These are phyloP conservation scores for Candida labiduridarum DNA, from an alignment of 1,139 yeast genomes.

Conservation along the genomic window DNA sequence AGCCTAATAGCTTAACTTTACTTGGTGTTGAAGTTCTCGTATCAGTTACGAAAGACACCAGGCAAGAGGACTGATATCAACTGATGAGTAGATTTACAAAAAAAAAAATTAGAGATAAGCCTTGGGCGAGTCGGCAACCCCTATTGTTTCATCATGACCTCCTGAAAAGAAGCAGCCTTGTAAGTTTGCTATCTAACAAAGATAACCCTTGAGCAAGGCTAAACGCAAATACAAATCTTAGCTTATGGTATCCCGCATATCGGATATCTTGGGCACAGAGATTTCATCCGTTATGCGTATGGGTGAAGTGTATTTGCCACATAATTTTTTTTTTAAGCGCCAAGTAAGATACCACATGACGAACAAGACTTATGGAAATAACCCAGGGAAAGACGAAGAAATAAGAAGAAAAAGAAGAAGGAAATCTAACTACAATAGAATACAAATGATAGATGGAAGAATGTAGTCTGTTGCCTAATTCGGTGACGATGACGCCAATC, in stretches of 20 bases:
- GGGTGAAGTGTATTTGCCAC: too few relatives aligned
- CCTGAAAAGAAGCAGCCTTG: background rate
- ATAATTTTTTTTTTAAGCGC: too few relatives aligned
- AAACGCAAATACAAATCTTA: background rate
- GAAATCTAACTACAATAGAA: background rate
- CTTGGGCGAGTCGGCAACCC: background rate
- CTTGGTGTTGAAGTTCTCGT: too few relatives aligned
- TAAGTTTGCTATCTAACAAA: background rate
- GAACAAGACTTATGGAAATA: background rate
- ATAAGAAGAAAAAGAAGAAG: background rate
- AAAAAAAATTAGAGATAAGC: background rate
- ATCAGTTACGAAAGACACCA: too few relatives aligned
- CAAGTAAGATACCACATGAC: too few relatives aligned
- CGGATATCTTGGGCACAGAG: background rate
- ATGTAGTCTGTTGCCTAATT: background rate
- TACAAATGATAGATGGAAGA: background rate
- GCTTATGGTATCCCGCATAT: too few relatives aligned
- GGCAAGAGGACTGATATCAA: too few relatives aligned
- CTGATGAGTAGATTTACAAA: too few relatives aligned
- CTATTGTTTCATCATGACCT: background rate
- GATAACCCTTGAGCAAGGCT: background rate
- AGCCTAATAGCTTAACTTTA: too few relatives aligned
- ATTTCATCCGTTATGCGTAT: background rate
- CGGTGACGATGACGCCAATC: conserved; percentile 1
- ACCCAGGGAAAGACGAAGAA: background rate